Evolutionary conservation across 495 filamentous ascomycete genomes (phyloP), one percentile per base, ranked within the genome.

Genomic region (Podospora tetraspora): DNA sequence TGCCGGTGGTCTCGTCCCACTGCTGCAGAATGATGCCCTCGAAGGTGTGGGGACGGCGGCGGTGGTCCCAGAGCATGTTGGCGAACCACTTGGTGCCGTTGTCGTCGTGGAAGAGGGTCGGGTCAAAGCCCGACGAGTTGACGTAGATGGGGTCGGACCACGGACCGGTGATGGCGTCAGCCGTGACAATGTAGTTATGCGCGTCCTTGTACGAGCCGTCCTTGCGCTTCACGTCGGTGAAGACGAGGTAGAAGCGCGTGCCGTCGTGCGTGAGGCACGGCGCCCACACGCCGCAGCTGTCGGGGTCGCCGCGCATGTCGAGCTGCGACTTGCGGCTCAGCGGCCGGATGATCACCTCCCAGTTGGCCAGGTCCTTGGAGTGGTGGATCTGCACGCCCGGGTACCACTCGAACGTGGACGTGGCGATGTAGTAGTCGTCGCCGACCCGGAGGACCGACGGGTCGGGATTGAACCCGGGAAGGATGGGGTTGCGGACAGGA

Each of bases 231-330:
- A 86, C 83, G 68, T 85, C 82, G 3, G 83, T 85, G 70, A 83
- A 85, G 11, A 84, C 82, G 1, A 86, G 82, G 79, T 82, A 88
- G 73, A 88, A 89, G 59, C 79, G 81, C 7, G 84, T 79, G 62
- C 84, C 84, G 69, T 88, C 83, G 68, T 89, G 84, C 2, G 81
- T 81, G 19, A 88, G 78, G 67, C 85, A 87, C 3, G 87, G 86
- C n/a, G 87, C 86, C 86, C 86, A 89, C 57, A 90, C 74, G 30
- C 87, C 86, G 74, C 86, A 86, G 74, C 83, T 84, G 76, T 86
- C 80, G 25, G 84, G 84, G 66, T 82, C 80, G 62, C 80, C 77
- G 37, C 88, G 86, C 74, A 90, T 87, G 70, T 90, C 85, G 23
- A 89, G 75, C 72, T 90, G 88, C 30, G 80, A 82, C 43, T 82